Evolutionary conservation across 1,139 yeast genomes (phyloP), one percentile per base, ranked within the genome.

Genomic region (Yamadazyma jaroonii): DNA sequence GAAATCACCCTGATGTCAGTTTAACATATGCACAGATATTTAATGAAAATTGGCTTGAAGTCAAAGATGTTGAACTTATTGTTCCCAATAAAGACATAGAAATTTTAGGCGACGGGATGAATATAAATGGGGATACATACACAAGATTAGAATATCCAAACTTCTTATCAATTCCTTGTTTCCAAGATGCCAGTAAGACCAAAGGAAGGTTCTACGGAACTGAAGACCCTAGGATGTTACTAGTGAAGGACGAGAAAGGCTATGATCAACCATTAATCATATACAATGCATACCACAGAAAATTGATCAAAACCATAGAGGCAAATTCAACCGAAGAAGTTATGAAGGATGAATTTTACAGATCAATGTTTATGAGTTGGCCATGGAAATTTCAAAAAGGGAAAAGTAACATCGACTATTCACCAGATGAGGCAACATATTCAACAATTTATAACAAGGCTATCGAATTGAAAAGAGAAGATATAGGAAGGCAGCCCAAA

Each of bases 201-300:
- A 39, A 42, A 8, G 42, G 50, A 21, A 48, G 49, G 15, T 58
- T 46, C 38, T 64, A 57, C 38, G 78, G 79, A 0, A 73, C 79
- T 3, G 79, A 74, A 49, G 78, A 74, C 49, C 75, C 79, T 3
- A 58, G 76, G 33, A 54, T 72, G n/a, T 47, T 72, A 15, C 44
- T 64, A 6, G 45, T 59, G 9, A 50, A 46, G 31, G 62, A 59
- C 43, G 60, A 57, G 37, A 47, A 54, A 27, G 71, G 71, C 1
- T 46, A 43, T 22, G 52, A 50, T 20, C 64, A 61, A 37, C 64
- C 64, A 10, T 35, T 65, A 29, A 47, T 69, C n/a, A 45, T 68
- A 6, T 69, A 53, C 45, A 69, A 69, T 40, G 45, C 62, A 4
- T 44, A 47, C 37, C 60, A 55, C 32, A 41, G 60, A 21, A 45